Conservation (phyloP, 140 eudicot genomes). For the Stevia rebaudiana region DNA sequence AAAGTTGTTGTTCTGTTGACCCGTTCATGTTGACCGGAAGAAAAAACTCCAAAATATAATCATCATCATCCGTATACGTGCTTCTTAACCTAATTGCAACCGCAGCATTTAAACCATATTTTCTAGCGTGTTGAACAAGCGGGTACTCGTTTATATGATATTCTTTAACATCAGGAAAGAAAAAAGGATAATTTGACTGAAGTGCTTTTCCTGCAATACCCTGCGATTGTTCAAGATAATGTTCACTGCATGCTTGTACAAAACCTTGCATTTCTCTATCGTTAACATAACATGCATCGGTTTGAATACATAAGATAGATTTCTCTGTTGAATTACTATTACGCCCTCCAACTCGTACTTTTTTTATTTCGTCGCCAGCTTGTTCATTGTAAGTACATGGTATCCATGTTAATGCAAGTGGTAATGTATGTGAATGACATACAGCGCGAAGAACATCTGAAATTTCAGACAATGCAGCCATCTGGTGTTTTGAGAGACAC, state of each 20-base stretch:
- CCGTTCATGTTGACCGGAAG: slow-evolving; percentile 67
- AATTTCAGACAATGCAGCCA: slow-evolving; percentile 78
- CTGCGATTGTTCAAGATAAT: slow-evolving; percentile 78
- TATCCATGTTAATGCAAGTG: slow-evolving; percentile 89
- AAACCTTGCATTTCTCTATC: slow-evolving; percentile 72
- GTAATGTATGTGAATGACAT: slow-evolving; percentile 80
- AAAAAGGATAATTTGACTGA: slow-evolving; percentile 71
- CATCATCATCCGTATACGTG: slow-evolving; percentile 62
- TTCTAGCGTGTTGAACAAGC: slow-evolving; percentile 79
- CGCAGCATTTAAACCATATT: slow-evolving; percentile 58
- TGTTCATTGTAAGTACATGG: slow-evolving; percentile 53
- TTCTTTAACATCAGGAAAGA: slow-evolving; percentile 68
- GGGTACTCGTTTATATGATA: slow-evolving; percentile 72
- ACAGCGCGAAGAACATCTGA: slow-evolving; percentile 72
- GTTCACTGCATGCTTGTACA: slow-evolving; percentile 76
- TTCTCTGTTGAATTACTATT: slow-evolving; percentile 28
- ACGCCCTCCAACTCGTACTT: slow-evolving; percentile 43
- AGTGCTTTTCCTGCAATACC: slow-evolving; percentile 92
- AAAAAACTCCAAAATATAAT: slow-evolving; percentile 75
- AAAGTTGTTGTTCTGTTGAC: slow-evolving; percentile 61
- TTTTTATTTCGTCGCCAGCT: slow-evolving; percentile 31
- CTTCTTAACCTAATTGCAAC: slow-evolving; percentile 81
- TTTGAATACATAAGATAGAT: slow-evolving; percentile 52
- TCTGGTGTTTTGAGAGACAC: slow-evolving; percentile 68
- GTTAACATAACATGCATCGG: slow-evolving; percentile 67